Percentiles rank a stretch among this genome's conserved stretches.
Evolutionary conservation across 2,329 filamentous ascomycete genomes (phyloP).

Genomic region (Fusarium concolor): DNA sequence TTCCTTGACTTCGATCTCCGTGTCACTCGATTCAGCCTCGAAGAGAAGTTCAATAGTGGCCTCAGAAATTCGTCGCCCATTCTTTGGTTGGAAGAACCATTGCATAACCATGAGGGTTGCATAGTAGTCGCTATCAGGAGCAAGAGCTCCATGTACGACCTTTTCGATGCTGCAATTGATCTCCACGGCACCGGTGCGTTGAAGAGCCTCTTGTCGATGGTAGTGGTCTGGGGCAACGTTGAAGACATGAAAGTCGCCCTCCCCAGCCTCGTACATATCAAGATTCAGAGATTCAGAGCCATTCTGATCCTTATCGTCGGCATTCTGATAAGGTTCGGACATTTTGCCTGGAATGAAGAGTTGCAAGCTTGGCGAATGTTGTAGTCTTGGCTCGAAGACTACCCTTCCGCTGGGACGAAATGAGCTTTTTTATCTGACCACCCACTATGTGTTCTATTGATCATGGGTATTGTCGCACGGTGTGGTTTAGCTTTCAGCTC

Average conservation of each 20-base stretch:
- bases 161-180: neutral
- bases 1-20: no score
- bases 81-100: no score
- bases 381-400: no score
- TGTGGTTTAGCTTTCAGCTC: neutral
- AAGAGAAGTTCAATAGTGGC: no score
- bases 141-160: neutral
- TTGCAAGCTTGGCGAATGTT: no score
- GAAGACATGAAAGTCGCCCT: neutral
- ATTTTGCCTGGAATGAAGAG: no score
- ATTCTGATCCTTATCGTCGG: no score
- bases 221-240: neutral
- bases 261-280: neutral
- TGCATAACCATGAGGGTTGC: neutral
- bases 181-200: neutral
- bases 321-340: neutral
- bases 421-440: no score
- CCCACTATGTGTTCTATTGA: neutral
- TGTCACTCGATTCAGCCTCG: no score
- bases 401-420: no score
- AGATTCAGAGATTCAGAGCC: neutral
- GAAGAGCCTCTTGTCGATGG: neutral
- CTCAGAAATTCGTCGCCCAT: no score
- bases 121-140: neutral
- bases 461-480: neutral